A percentile compares a stretch with the other conserved stretches of the same genome.
phyloP scores from a whole-genome alignment of 2,329 filamentous ascomycete species.

The Xylaria polymorpha region DNA sequence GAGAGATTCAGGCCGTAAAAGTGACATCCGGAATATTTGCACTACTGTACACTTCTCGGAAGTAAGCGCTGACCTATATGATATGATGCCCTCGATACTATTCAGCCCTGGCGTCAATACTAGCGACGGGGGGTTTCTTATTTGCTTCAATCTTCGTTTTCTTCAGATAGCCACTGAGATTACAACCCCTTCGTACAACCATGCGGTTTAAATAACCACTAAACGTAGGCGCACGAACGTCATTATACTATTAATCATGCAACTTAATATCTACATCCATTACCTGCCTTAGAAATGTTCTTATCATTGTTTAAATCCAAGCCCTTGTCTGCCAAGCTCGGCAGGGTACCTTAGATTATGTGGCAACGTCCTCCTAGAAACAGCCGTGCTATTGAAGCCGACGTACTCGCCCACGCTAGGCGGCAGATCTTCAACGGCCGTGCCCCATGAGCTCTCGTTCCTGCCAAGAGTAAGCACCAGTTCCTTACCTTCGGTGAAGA shows the following conservation, averaged over 20 bases:
- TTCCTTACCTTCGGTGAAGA: slow-evolving; percentile 73
- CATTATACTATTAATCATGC: slow-evolving; percentile 26
- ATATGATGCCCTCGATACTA: background rate
- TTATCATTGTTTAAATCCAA: slow-evolving; percentile 26
- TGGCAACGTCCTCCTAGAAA: slow-evolving; percentile 5
- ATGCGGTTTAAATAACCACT: background rate
- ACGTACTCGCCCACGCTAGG: slow-evolving; percentile 63
- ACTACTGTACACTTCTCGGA: background rate
- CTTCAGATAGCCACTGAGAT: background rate
- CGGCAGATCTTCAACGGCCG: slow-evolving; percentile 67
- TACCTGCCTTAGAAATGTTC: background rate
- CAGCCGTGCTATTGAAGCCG: slow-evolving; percentile 44
- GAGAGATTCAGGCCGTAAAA: background rate
- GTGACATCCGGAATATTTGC: background rate
- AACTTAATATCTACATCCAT: slow-evolving; percentile 20
- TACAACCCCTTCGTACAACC: background rate
- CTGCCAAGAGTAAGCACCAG: slow-evolving; percentile 71
- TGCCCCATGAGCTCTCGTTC: slow-evolving; percentile 74
- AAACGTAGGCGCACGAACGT: slow-evolving; percentile 3
- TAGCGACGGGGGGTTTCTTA: background rate
- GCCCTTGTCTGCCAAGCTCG: slow-evolving; percentile 18
- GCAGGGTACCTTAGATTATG: slow-evolving; percentile 25
- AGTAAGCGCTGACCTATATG: background rate
- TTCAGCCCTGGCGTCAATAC: background rate
- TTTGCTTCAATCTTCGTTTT: background rate